phyloP scores from a whole-genome alignment of 2,329 filamentous ascomycete species.

The Penicillium palitans region DNA sequence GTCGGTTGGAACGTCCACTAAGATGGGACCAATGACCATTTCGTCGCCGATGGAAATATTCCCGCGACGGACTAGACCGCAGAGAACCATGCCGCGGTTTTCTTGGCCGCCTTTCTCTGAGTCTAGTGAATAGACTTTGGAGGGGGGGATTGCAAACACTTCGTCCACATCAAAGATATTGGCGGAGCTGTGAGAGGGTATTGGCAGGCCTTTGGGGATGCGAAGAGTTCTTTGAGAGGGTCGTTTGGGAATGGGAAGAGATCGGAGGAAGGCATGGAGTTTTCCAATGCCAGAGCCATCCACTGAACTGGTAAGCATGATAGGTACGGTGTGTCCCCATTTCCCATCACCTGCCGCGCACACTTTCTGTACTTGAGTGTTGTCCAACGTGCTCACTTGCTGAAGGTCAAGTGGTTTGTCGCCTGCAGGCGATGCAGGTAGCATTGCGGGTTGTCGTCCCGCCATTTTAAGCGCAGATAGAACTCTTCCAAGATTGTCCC shows the following conservation, averaged over 20 bases:
- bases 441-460: slow-evolving; percentile 71
- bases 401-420: slow-evolving; percentile 56
- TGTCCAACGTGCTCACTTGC: slow-evolving; percentile 57
- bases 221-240: slow-evolving; percentile 27
- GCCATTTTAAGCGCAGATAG: slow-evolving; percentile 75
- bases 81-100: slow-evolving; percentile 70
- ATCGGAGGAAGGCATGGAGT: slow-evolving; percentile 76
- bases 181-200: slow-evolving; percentile 52
- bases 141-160: slow-evolving; percentile 72
- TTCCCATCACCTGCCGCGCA: slow-evolving; percentile 45
- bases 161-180: slow-evolving; percentile 89
- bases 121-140: slow-evolving; percentile 53
- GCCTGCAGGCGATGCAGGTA: slow-evolving; percentile 51
- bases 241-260: slow-evolving; percentile 66
- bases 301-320: slow-evolving; percentile 83
- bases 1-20: slow-evolving; percentile 49
- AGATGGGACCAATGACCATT: slow-evolving; percentile 76
- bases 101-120: slow-evolving; percentile 43
- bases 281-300: slow-evolving; percentile 79
- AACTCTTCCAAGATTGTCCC: slow-evolving; percentile 69
- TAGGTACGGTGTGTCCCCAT: slow-evolving; percentile 65
- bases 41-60: slow-evolving; percentile 74
- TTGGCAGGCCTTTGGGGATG: slow-evolving; percentile 14
- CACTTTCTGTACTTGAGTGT: slow-evolving; percentile 58
- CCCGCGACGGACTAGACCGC: slow-evolving; percentile 80